Base-by-base conservation (phyloP, 139 green algal species). In the Coccomyxa sp. region DNA sequence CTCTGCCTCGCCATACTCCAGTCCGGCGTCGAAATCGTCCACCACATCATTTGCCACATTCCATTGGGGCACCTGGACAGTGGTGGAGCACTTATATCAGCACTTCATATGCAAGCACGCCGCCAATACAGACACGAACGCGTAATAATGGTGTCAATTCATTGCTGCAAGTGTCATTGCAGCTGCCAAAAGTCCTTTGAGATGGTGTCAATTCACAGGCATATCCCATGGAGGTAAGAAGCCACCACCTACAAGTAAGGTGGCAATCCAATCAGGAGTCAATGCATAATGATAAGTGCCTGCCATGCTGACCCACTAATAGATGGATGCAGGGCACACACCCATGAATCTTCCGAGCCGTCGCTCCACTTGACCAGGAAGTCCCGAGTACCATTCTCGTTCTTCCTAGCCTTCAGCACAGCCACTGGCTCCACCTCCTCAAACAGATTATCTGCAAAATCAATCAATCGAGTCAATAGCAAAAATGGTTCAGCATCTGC, bases 331-430 rank as follows among this genome's bases (percentile, higher is more conserved):
- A 51, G 38, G 3, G 38, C 38, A 51, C 38, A 51, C 51, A 88
- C 85, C 85, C 85, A 88, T 57, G 63, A 83, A 58, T 85, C 85
- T 75, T 92, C 88, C 31, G 81, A 67, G 32, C 85, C 85, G 32
- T 93, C 90, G 9, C 45, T 27, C 67, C 86, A 95, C 83, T 93
- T 86, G 77, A 96, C 88, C 67, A 97, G 89, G 80, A 91, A 96
- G 85, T 97, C 93, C 18, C 85, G 75, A 18, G 13, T 75, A 21
- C 81, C 89, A 23, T 83, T 68, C 21, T 84, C 85, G 23, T 84
- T 85, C 58, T 66, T 31, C 0, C 90, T 91, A 59, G 76, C 81
- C 21, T 91, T 90, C 59, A 96, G 83, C 18, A 95, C 84, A 10
- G 78, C 79, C 25, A 31, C 75, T 15, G 88, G 89, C 80, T 90